Percentiles rank a stretch among this genome's conserved stretches.
Conservation (phyloP, 2,329 filamentous ascomycete species). For the Truncatella angustata region DNA sequence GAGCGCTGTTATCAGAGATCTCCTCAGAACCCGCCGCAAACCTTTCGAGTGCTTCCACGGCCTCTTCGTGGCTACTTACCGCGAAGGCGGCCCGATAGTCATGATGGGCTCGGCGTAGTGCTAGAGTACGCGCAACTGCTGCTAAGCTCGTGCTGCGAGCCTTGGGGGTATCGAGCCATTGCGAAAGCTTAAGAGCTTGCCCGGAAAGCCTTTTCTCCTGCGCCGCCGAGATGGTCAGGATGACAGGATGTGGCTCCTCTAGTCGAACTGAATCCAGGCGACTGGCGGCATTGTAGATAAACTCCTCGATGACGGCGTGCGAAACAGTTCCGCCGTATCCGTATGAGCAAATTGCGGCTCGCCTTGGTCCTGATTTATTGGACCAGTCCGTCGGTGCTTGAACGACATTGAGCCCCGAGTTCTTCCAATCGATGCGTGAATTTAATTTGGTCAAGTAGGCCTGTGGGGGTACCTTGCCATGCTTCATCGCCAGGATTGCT, state of each 20-base stretch:
- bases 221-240: conserved; percentile 2
- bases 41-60: not conserved
- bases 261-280: not conserved
- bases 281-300: not conserved
- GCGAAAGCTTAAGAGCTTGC: not conserved
- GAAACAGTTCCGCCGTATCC: conserved; percentile 34
- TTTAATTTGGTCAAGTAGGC: conserved; percentile 32
- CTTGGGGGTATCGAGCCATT: not conserved
- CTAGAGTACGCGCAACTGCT: conserved; percentile 2
- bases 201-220: conserved; percentile 9
- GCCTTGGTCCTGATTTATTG: conserved; percentile 12
- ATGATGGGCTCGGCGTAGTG: conserved; percentile 9
- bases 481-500: conserved; percentile 21
- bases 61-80: not conserved
- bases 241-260: not conserved
- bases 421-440: conserved; percentile 28
- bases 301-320: conserved; percentile 29
- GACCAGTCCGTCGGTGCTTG: conserved; percentile 21
- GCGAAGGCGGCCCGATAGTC: conserved; percentile 5
- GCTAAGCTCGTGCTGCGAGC: not conserved
- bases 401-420: conserved; percentile 21
- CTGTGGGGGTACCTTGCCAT: conserved; percentile 29
- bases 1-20: not conserved
- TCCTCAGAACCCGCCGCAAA: not conserved
- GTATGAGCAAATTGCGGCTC: conserved; percentile 30